Evolutionary conservation across 2,329 filamentous ascomycete species (phyloP), one percentile per base, ranked within the genome.

Genomic region (Neophaeococcomyces aloes): DNA sequence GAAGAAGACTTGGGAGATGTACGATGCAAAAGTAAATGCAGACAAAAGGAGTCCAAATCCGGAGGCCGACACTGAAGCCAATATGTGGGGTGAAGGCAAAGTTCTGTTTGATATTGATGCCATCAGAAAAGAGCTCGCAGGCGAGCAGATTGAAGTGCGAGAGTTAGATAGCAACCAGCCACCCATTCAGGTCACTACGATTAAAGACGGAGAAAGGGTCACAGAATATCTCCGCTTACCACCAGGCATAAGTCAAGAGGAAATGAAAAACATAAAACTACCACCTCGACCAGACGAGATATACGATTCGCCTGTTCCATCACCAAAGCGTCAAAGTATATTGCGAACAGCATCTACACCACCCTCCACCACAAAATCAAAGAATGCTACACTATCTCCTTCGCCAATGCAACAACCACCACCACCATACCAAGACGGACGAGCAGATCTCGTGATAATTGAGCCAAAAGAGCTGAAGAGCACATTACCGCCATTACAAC

Each of bases 101-200:
- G 82, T 96, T 7, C 71, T 98, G 35, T 98, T 98, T 57, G 91
- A 98, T 57, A 78, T 98, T 36, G 91, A 98, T 56, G 91, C 91
- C 10, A 96, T 98, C 52, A 76, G 86, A 38, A 81, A 86, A 7
- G 85, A 93, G 56, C 69, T 98, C 27, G 85, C 85, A 21, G 77
- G 76, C 38, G 83, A 89, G 49, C 71, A 72, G 33, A 74, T 76
- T 18, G 72, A 79, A 60, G 78, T 93, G 51, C 81, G 79, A 58
- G 85, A 96, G 65, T 76, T 95, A 47, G 76, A 91, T 62, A 87
- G 83, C 38, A 95, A 88, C 1, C 68, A 95, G 18, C 88, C 89
- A 35, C 86, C 88, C 0, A 93, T 95, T 75, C 91, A 86, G 60
- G 74, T 95, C 45, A 53, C 45, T 14, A 52, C 52, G 2, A 41